Conservation (phyloP, 108 stramenopile species). For the Cylindrotheca fusiformis region DNA sequence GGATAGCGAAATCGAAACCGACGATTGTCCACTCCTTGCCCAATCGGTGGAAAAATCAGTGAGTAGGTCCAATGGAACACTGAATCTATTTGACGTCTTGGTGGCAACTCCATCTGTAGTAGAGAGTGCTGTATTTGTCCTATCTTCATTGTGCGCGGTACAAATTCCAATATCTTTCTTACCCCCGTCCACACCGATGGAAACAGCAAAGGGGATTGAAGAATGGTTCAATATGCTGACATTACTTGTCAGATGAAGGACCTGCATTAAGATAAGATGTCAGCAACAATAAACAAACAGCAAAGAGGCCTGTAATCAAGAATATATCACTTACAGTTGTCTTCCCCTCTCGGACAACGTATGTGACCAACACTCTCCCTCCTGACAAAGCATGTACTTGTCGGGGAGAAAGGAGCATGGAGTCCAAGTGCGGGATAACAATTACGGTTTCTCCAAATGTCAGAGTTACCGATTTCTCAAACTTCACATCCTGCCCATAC, state of each 20-base stretch:
- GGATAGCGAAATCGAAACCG: constrained; percentile 4
- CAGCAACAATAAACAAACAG: neutral
- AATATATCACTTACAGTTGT: constrained; percentile 50
- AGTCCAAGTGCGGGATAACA: constrained; percentile 17
- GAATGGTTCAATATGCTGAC: constrained; percentile 63
- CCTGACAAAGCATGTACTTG: constrained; percentile 40
- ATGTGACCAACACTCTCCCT: constrained; percentile 42
- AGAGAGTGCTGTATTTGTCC: constrained; percentile 2
- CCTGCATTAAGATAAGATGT: constrained; percentile 15
- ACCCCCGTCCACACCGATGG: constrained; percentile 1
- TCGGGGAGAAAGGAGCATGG: constrained; percentile 40
- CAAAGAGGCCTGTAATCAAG: neutral
- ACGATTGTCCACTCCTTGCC: neutral
- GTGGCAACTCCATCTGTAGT: constrained; percentile 12
- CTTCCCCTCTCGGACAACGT: constrained; percentile 70
- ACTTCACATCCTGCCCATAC: constrained; percentile 79
- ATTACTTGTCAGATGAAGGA: constrained; percentile 68
- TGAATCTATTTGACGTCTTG: constrained; percentile 10
- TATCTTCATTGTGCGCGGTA: constrained; percentile 13
- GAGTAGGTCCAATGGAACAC: constrained; percentile 2
- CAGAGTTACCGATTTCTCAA: constrained; percentile 52
- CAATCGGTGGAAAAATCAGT: neutral
- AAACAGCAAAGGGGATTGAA: constrained; percentile 58
- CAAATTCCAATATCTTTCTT: constrained; percentile 12
- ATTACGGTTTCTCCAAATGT: neutral